A percentile compares a stretch with the other conserved stretches of the same genome.
Evolutionary conservation across 148 eudicot genomes (phyloP).

Genomic region (Oxyria digyna): DNA sequence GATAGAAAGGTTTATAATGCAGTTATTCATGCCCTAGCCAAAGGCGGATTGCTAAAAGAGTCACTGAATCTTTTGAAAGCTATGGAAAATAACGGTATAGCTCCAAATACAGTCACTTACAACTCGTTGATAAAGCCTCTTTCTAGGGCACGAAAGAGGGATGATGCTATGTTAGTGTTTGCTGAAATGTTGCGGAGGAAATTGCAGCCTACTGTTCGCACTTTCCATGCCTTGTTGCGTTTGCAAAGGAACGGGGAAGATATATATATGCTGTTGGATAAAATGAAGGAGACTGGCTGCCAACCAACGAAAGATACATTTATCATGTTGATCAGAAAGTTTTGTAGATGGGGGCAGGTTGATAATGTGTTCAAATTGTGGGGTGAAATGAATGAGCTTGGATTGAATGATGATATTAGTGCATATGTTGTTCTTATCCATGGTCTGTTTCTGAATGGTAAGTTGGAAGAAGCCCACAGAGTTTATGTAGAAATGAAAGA

Average conservation of each 20-base stretch:
- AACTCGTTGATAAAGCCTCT: constrained; percentile 82
- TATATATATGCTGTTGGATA: constrained; percentile 43
- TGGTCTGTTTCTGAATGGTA: constrained; percentile 75
- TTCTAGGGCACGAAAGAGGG: constrained; percentile 35
- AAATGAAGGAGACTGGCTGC: constrained; percentile 55
- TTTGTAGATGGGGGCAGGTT: constrained; percentile 62
- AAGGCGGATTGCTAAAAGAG: constrained; percentile 47
- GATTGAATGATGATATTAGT: constrained; percentile 53
- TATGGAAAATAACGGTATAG: constrained; percentile 61
- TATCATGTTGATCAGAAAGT: constrained; percentile 61
- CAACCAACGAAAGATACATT: constrained; percentile 61
- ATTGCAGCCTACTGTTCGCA: constrained; percentile 48
- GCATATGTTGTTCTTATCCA: constrained; percentile 61
- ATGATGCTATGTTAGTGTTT: constrained; percentile 45
- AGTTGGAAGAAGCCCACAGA: constrained; percentile 60
- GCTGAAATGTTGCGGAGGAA: constrained; percentile 49
- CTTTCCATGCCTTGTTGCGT: constrained; percentile 66
- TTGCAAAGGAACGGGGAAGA: constrained; percentile 48
- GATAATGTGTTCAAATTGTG: constrained; percentile 51
- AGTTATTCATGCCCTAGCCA: constrained; percentile 72
- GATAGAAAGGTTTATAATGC: constrained; percentile 85
- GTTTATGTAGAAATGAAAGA: constrained; percentile 63
- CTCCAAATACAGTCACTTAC: constrained; percentile 55
- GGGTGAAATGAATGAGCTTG: constrained; percentile 52
- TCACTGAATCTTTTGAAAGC: constrained; percentile 43